Conservation (phyloP, 768 basidiomycete species). For the Ephemerocybe angulata region DNA sequence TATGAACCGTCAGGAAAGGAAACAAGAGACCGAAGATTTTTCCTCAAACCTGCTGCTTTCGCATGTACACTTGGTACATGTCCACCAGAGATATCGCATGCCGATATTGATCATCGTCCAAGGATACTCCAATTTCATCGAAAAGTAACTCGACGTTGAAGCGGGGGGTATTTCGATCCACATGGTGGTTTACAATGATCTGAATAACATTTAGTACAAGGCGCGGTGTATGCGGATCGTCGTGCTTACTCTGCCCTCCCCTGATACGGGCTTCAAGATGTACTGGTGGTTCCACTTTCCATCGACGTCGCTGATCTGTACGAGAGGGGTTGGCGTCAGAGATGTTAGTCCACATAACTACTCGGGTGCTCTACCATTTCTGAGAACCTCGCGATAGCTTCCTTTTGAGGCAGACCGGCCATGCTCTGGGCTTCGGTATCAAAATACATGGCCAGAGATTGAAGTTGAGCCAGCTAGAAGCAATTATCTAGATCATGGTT, state of each 20-base stretch:
- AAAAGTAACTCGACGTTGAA: slow-evolving; percentile 87
- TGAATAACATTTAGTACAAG: too few relatives aligned
- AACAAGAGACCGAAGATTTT: slow-evolving; percentile 2
- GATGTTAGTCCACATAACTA: not conserved
- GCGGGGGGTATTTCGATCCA: slow-evolving; percentile 70
- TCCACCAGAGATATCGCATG: slow-evolving; percentile 90
- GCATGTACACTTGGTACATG: slow-evolving; percentile 93
- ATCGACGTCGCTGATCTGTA: slow-evolving; percentile 44
- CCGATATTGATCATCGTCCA: slow-evolving; percentile 93
- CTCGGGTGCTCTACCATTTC: slow-evolving; percentile 52
- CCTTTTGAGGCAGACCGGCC: slow-evolving; percentile 58
- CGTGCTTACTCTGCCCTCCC: slow-evolving; percentile 75
- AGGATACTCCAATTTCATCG: slow-evolving; percentile 86
- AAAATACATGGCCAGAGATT: slow-evolving; percentile 89
- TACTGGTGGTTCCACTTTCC: slow-evolving; percentile 76
- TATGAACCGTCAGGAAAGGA: slow-evolving; percentile 12
- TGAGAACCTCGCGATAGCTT: slow-evolving; percentile 70
- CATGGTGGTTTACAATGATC: slow-evolving; percentile 80
- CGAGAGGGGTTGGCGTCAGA: not conserved
- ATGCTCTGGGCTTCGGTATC: slow-evolving; percentile 88
- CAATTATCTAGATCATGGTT: slow-evolving; percentile 1
- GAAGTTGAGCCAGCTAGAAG: slow-evolving; percentile 72
- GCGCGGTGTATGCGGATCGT: slow-evolving; percentile 3
- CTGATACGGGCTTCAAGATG: slow-evolving; percentile 92
- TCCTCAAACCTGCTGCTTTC: slow-evolving; percentile 65